Evolutionary conservation across 1,139 yeast species (phyloP).

Genomic region (Yamadazyma atmosphaerica): DNA sequence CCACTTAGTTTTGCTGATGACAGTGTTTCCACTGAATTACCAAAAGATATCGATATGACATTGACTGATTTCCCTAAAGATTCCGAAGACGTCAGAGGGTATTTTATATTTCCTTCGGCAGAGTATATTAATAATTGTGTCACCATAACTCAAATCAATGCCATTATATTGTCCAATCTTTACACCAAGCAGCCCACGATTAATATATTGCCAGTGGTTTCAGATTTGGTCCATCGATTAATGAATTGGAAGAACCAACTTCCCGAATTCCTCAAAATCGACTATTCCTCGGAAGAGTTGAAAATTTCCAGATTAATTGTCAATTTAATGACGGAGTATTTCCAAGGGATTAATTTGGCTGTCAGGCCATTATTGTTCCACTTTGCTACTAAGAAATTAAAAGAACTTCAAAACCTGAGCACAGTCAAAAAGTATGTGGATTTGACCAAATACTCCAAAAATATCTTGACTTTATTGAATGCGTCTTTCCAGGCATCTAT

Average conservation of each 20-base stretch:
- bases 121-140: conserved; percentile 79
- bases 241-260: conserved; percentile 69
- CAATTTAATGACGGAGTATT: conserved; percentile 81
- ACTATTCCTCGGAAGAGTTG: conserved; percentile 55
- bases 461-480: conserved; percentile 67
- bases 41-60: conserved; percentile 67
- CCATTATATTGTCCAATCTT: conserved; percentile 66
- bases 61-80: conserved; percentile 53
- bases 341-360: conserved; percentile 81
- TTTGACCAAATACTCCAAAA: conserved; percentile 65
- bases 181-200: conserved; percentile 77
- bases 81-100: conserved; percentile 48
- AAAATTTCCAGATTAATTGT: conserved; percentile 68
- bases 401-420: conserved; percentile 45
- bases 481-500: conserved; percentile 85
- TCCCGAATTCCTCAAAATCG: conserved; percentile 65
- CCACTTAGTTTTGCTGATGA: conserved; percentile 80
- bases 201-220: conserved; percentile 72
- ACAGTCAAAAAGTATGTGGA: conserved; percentile 59
- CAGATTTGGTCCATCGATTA: conserved; percentile 67
- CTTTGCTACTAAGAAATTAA: conserved; percentile 70
- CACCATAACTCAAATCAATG: conserved; percentile 77
- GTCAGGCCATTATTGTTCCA: conserved; percentile 80
- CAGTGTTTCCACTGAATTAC: conserved; percentile 73
- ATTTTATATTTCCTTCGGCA: conserved; percentile 77